Evolutionary conservation across 148 eudicot species (phyloP).

Genomic region (Rhododendron henanense): DNA sequence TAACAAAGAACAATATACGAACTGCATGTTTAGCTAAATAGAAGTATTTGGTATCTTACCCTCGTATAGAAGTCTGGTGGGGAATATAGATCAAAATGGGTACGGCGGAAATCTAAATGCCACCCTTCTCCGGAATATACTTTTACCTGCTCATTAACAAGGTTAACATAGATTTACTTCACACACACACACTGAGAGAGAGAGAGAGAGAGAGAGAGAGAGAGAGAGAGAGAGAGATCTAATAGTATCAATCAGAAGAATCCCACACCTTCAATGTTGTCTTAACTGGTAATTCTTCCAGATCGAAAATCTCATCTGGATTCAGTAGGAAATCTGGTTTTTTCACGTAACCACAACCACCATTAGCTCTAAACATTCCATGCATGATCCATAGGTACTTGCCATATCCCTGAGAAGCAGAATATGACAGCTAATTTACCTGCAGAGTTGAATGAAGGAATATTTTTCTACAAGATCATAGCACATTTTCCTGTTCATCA

Average conservation of each 20-base stretch:
- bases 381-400: conserved; percentile 64
- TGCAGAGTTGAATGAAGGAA: not conserved
- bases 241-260: not conserved
- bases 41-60: conserved; percentile 27
- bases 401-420: conserved; percentile 42
- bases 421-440: not conserved
- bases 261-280: conserved; percentile 51
- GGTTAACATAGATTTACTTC: conserved; percentile 4
- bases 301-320: conserved; percentile 29
- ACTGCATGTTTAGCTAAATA: not conserved
- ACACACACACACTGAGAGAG: not conserved
- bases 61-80: conserved; percentile 71
- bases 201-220: not conserved
- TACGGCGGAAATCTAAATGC: conserved; percentile 47
- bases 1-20: not conserved
- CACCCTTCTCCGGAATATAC: conserved; percentile 69
- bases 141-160: conserved; percentile 37
- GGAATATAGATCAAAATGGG: conserved; percentile 52
- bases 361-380: conserved; percentile 77
- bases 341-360: conserved; percentile 70
- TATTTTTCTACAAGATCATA: not conserved
- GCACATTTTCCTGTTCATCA: not conserved
- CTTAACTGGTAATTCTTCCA: conserved; percentile 24
- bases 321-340: conserved; percentile 54
- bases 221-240: not conserved